A percentile compares a stretch with the other conserved stretches of the same genome.
Evolutionary conservation across 176 grass and related monocot genomes (phyloP).

Genomic region (Ananas comosus): DNA sequence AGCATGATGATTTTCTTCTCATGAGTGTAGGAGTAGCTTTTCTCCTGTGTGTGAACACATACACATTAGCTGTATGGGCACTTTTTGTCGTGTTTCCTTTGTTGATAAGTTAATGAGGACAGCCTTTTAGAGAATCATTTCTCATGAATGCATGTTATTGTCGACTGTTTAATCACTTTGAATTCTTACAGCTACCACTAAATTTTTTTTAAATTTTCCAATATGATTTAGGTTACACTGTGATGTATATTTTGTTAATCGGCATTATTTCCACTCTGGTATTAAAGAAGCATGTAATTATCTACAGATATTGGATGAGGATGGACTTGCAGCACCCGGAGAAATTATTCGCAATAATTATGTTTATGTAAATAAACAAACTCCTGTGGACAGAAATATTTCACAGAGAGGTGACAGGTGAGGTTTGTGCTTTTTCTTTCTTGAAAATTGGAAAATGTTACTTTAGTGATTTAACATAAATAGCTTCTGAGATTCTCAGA

Average conservation of each 20-base stretch:
- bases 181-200: too few relatives aligned
- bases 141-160: too few relatives aligned
- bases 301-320: conserved; percentile 69
- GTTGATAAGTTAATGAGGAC: not conserved
- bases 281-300: not conserved
- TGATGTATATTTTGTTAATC: not conserved
- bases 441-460: not conserved
- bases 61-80: not conserved
- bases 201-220: not conserved
- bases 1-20: too few relatives aligned
- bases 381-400: conserved; percentile 25
- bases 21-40: too few relatives aligned
- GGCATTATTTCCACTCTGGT: not conserved
- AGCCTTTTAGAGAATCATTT: not conserved
- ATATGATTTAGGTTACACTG: not conserved
- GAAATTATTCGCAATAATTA: conserved; percentile 94
- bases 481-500: conserved; percentile 18
- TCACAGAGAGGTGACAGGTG: conserved; percentile 31
- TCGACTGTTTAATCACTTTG: too few relatives aligned
- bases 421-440: conserved; percentile 1
- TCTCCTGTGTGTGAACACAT: not conserved
- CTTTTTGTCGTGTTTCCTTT: not conserved
- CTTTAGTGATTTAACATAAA: not conserved
- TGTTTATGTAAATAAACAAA: conserved; percentile 73
- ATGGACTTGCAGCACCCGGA: conserved; percentile 79